A percentile compares a stretch with the other conserved stretches of the same genome.
These are phyloP conservation scores for Plasmodium billcollinsi DNA, from an alignment of 169 alveolate genomes.

Conservation along the genomic window DNA sequence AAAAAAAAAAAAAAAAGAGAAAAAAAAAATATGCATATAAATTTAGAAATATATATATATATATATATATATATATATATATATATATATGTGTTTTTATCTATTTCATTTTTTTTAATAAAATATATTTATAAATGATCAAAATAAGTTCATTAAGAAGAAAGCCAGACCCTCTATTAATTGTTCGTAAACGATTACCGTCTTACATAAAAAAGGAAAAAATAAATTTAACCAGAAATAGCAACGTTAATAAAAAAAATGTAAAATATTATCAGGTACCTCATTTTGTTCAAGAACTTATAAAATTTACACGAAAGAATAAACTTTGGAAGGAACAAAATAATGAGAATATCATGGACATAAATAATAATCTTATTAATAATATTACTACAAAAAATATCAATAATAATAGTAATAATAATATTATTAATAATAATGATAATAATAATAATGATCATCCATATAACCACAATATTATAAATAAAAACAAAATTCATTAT, in stretches of 20 bases:
- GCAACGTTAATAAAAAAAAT: conserved; percentile 13
- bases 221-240: conserved; percentile 34
- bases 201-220: conserved; percentile 55
- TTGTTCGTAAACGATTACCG: conserved; percentile 65
- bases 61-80: neutral
- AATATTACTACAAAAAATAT: too few relatives aligned
- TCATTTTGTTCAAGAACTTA: conserved; percentile 44
- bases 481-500: conserved; percentile 28
- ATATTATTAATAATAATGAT: neutral
- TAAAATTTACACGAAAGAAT: conserved; percentile 44
- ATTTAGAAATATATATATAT: neutral
- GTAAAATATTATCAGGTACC: conserved; percentile 67
- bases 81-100: neutral
- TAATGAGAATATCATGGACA: too few relatives aligned
- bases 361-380: too few relatives aligned
- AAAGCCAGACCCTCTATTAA: conserved; percentile 45
- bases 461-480: conserved; percentile 1
- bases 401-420: neutral
- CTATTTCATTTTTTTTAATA: neutral
- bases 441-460: neutral
- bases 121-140: conserved; percentile 13
- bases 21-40: neutral
- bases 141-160: conserved; percentile 42
- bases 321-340: neutral
- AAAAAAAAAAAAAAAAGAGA: neutral